A percentile compares a stretch with the other conserved stretches of the same genome.
Evolutionary conservation across 1,139 yeast species (phyloP).

Genomic region (Arxiozyma bovina): DNA sequence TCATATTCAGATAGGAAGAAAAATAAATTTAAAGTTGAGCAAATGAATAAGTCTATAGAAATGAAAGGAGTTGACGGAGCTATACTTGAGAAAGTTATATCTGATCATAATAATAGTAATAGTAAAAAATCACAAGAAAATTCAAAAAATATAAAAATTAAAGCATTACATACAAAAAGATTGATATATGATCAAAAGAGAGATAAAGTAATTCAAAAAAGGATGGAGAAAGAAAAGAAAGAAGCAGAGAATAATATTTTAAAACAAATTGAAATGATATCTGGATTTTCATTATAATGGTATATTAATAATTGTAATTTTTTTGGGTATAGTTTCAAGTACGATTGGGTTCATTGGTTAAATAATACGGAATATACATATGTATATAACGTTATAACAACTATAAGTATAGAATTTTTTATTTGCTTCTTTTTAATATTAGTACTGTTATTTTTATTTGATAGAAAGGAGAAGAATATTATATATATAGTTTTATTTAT

Average conservation of each 20-base stretch:
- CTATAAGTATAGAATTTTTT: too few relatives aligned
- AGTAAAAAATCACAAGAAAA: slow-evolving; percentile 4
- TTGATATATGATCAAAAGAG: slow-evolving; percentile 34
- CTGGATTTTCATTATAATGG: slow-evolving; percentile 40
- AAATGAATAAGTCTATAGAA: slow-evolving; percentile 16
- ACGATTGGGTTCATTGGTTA: background rate
- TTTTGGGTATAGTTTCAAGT: too few relatives aligned
- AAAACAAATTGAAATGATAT: slow-evolving; percentile 51
- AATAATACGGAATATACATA: background rate
- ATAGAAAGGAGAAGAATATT: background rate
- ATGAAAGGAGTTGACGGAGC: slow-evolving; percentile 2
- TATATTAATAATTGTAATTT: too few relatives aligned
- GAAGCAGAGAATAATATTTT: slow-evolving; percentile 44
- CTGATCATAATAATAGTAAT: background rate
- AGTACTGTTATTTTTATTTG: too few relatives aligned
- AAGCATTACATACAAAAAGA: slow-evolving; percentile 34
- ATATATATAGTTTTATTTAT: background rate
- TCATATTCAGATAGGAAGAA: slow-evolving; percentile 21
- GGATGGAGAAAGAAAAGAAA: slow-evolving; percentile 34
- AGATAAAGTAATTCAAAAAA: slow-evolving; percentile 40
- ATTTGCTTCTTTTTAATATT: too few relatives aligned
- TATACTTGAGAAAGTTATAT: background rate
- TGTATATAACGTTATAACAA: background rate
- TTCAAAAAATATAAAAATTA: slow-evolving; percentile 24
- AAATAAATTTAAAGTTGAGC: slow-evolving; percentile 20